A percentile compares a stretch with the other conserved stretches of the same genome.
Evolutionary conservation across 2,329 filamentous ascomycete genomes (phyloP).

Genomic region (Aspergillus tamarii): DNA sequence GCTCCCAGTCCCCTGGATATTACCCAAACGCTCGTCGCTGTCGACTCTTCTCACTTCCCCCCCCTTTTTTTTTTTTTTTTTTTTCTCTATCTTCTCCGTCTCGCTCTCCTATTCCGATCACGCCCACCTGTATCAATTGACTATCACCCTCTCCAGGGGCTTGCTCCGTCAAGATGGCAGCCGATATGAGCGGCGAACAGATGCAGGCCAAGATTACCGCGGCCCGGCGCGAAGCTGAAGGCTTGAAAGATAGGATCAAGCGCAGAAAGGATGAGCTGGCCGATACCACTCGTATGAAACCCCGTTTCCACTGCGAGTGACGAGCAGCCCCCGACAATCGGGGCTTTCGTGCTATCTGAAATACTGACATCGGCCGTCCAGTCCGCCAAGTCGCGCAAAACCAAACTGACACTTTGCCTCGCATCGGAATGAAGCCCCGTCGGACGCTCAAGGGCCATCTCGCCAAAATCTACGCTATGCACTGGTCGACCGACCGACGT

Average conservation of each 20-base stretch:
- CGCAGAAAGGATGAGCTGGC: slow-evolving; percentile 99
- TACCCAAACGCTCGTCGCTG: slow-evolving; percentile 40
- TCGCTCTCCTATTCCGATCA: slow-evolving; percentile 3
- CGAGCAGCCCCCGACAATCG: background rate
- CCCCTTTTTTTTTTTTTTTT: slow-evolving; percentile 16
- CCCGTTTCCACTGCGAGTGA: slow-evolving; percentile 17
- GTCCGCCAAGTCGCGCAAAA: slow-evolving; percentile 91
- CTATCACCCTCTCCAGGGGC: slow-evolving; percentile 29
- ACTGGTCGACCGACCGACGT: slow-evolving; percentile 98
- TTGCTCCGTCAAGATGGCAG: slow-evolving; percentile 44
- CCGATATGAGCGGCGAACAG: slow-evolving; percentile 55
- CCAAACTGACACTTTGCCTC: slow-evolving; percentile 87
- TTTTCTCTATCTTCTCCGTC: slow-evolving; percentile 15
- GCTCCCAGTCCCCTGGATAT: slow-evolving; percentile 22
- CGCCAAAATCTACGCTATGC: slow-evolving; percentile 99
- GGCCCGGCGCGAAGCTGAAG: slow-evolving; percentile 95
- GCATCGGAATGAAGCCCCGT: slow-evolving; percentile 96
- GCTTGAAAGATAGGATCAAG: slow-evolving; percentile 98
- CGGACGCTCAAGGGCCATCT: slow-evolving; percentile 96
- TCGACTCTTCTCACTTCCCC: slow-evolving; percentile 19
- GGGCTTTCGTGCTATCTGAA: slow-evolving; percentile 9
- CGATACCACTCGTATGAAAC: slow-evolving; percentile 87
- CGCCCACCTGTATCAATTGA: slow-evolving; percentile 22
- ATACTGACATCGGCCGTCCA: slow-evolving; percentile 47
- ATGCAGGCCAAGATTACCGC: slow-evolving; percentile 94